Percentiles rank a stretch among this genome's conserved stretches.
Evolutionary conservation across 331 rosid genomes (phyloP).

Genomic region (Malus hybrid): DNA sequence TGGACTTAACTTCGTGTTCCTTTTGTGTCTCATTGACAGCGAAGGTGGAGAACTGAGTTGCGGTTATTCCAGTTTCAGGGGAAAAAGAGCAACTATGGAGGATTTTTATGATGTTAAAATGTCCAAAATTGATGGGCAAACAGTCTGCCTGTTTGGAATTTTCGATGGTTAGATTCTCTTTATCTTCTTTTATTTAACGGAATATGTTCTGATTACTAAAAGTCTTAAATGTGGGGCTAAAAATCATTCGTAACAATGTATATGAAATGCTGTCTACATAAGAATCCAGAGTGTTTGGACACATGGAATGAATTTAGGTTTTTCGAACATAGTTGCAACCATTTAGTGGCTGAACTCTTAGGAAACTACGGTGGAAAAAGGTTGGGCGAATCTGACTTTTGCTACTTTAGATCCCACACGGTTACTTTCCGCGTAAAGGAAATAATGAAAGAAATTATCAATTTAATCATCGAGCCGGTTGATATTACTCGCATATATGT

Average conservation of each 20-base stretch:
- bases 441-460: background rate
- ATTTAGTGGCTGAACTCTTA: background rate
- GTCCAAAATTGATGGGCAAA: constrained; percentile 53
- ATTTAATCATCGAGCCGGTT: background rate
- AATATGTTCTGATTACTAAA: background rate
- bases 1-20: background rate
- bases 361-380: background rate
- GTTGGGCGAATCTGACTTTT: background rate
- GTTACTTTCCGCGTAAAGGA: background rate
- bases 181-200: constrained; percentile 4
- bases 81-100: constrained; percentile 88
- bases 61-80: constrained; percentile 88
- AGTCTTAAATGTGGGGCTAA: background rate
- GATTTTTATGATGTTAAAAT: constrained; percentile 82
- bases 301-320: background rate
- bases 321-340: background rate
- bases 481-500: background rate
- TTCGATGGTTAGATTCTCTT: constrained; percentile 72
- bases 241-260: background rate
- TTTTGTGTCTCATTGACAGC: constrained; percentile 42
- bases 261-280: background rate
- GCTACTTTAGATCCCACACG: background rate
- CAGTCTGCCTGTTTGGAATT: constrained; percentile 82
- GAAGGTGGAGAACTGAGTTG: constrained; percentile 77
- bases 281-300: background rate